Base-by-base conservation (phyloP, 1,139 yeast species). In the Arxiozyma slooffiae region DNA sequence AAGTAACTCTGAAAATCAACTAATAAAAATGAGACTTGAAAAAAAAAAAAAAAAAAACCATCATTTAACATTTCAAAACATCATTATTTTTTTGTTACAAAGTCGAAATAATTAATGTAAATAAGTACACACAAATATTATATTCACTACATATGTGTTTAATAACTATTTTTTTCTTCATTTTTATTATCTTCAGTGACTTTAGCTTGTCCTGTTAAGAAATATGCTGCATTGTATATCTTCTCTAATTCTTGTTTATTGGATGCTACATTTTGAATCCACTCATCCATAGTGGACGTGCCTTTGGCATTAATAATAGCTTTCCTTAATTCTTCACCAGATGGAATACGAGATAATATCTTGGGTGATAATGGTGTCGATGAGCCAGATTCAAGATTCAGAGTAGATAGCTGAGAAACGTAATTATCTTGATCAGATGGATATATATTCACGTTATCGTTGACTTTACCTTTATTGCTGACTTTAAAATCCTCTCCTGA, bases 271-370 rank as follows among this genome's bases (percentile, higher is more conserved):
- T 79, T 82, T 50, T 76, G 80, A 60, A 87, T 83, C 58, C 85
- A 74, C 53, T 84, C 88, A 16, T 77, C 76, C 7, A 85, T 85
- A 20, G 85, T 78, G 53, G 81, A 82, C 50, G 84, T 79, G 51
- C 94, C 94, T 60, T 85, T 85, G 3, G 90, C 90, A 51, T 80
- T 79, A 49, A 85, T 80, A 44, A 85, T 82, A 0, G 92, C 89
- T 54, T 82, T 86, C 53, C 95, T 72, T 41, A 86, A 70, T 62
- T 85, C 89, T 3, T 82, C 75, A 20, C 95, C 95, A 0, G 90
- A 79, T 1, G 90, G 90, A 48, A 84, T 71, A 52, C 48, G 23
- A 22, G 23, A 38, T 26, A 45, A 26, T 30, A 45, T 23, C 23
- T 45, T 45, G 8, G n/a, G 36, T 14, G 36, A 11, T 14, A 11